Percentiles rank a stretch among this genome's conserved stretches.
These are phyloP conservation scores for Calvatia gigantea DNA, from an alignment of 768 basidiomycete species.

Conservation along the genomic window DNA sequence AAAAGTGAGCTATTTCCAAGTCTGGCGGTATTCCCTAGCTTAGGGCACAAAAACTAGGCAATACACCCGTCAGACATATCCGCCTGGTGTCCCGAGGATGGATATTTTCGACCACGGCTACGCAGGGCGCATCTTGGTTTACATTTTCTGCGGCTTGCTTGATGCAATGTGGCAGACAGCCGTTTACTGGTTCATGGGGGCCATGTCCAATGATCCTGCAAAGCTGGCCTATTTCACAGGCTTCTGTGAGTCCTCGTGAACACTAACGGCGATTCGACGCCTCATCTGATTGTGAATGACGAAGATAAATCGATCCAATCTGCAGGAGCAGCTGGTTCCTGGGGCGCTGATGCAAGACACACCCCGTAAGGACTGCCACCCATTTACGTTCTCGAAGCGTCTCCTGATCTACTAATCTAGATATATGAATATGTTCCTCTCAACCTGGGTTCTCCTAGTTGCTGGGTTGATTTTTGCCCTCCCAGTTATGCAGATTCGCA, in stretches of 20 bases:
- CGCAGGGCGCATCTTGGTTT: conserved; percentile 52
- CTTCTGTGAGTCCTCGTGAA: conserved; percentile 57
- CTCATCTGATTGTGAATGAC: neutral
- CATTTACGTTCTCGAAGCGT: neutral
- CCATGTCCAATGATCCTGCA: conserved; percentile 77
- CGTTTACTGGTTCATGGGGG: conserved; percentile 79
- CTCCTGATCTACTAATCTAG: conserved; percentile 18
- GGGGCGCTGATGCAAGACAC: conserved; percentile 65
- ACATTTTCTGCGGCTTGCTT: conserved; percentile 69
- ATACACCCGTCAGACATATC: conserved; percentile 58
- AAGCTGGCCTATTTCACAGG: conserved; percentile 79
- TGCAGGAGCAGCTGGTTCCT: conserved; percentile 70
- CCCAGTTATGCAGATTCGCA: conserved; percentile 69
- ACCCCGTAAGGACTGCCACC: conserved; percentile 54
- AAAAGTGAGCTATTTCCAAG: conserved; percentile 42
- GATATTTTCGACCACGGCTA: conserved; percentile 60
- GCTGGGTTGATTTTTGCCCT: conserved; percentile 61
- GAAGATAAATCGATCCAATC: conserved; percentile 70
- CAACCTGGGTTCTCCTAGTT: conserved; percentile 67
- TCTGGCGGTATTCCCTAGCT: neutral
- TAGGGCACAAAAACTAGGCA: conserved; percentile 25
- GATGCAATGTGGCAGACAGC: conserved; percentile 87
- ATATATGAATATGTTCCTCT: conserved; percentile 68
- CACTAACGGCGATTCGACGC: neutral
- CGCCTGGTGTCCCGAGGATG: conserved; percentile 39